phyloP scores from a whole-genome alignment of 331 rosid genomes.

The Quercus lobata region DNA sequence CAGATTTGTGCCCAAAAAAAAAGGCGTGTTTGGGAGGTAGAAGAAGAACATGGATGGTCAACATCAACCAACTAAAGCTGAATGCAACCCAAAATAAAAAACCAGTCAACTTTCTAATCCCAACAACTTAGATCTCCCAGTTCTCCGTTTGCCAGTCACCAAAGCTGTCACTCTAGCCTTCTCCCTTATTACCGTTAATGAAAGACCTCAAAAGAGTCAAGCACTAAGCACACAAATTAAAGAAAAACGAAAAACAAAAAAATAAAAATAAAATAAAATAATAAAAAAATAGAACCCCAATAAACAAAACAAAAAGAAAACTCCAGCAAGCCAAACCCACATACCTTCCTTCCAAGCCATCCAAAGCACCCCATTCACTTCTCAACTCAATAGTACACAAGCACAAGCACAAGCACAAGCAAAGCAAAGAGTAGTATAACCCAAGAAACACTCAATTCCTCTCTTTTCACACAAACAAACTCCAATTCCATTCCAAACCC shows the following conservation, averaged over 20 bases:
- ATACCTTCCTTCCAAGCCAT: constrained; percentile 62
- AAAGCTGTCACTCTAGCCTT: not conserved
- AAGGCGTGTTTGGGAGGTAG: no score
- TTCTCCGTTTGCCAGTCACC: not conserved
- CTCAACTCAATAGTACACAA: not conserved
- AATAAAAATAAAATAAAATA: not conserved
- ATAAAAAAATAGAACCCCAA: not conserved
- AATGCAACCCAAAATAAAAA: not conserved
- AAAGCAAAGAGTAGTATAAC: constrained; percentile 8
- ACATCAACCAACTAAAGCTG: not conserved
- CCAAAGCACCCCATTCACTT: constrained; percentile 36
- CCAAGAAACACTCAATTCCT: constrained; percentile 26
- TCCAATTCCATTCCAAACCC: constrained; percentile 1
- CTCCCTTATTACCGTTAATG: constrained; percentile 23
- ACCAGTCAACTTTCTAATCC: not conserved
- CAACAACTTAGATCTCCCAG: not conserved
- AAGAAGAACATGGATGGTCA: not conserved
- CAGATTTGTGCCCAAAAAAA: no score
- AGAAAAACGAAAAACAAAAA: not conserved
- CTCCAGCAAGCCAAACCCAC: constrained; percentile 1
- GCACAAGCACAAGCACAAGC: not conserved
- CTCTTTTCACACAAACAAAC: not conserved
- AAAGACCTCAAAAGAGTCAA: not conserved
- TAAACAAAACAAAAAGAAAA: not conserved
- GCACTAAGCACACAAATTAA: not conserved